Evolutionary conservation across 2,329 filamentous ascomycete genomes (phyloP).

Genomic region (Uncinocarpus reesii): DNA sequence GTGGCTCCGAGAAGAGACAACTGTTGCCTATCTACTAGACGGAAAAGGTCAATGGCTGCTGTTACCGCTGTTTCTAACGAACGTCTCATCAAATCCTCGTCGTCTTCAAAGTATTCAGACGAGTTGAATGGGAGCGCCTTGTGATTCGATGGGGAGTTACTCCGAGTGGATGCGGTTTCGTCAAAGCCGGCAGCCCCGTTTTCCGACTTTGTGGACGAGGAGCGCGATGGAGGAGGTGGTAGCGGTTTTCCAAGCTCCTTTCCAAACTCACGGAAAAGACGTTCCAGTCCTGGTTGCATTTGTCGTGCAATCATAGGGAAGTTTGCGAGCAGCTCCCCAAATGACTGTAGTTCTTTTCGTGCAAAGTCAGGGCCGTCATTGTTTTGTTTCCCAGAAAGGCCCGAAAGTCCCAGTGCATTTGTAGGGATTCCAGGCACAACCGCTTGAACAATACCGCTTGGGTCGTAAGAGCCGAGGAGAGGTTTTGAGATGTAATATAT

Average conservation of each 20-base stretch:
- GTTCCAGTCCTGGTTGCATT: conserved; percentile 86
- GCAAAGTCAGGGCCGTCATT: conserved; percentile 31
- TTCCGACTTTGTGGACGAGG: conserved; percentile 48
- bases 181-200: conserved; percentile 31
- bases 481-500: conserved; percentile 92
- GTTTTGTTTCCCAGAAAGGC: conserved; percentile 22
- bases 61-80: conserved; percentile 88
- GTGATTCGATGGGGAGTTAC: conserved; percentile 22
- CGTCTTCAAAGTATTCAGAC: conserved; percentile 69
- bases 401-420: conserved; percentile 20
- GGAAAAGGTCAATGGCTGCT: conserved; percentile 87
- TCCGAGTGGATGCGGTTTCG: conserved; percentile 29
- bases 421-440: conserved; percentile 36
- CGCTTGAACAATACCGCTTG: conserved; percentile 60
- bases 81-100: conserved; percentile 80
- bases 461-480: conserved; percentile 71
- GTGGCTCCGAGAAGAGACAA: conserved; percentile 82
- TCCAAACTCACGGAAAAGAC: conserved; percentile 79
- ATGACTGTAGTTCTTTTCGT: conserved; percentile 86
- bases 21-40: conserved; percentile 90
- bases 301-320: conserved; percentile 95
- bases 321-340: conserved; percentile 76
- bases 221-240: conserved; percentile 54
- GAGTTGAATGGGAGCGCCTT: conserved; percentile 45
- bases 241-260: conserved; percentile 75